Percentiles rank a stretch among this genome's conserved stretches.
Conservation (phyloP, 2,329 filamentous ascomycete species). For the Dactylella cylindrospora region DNA sequence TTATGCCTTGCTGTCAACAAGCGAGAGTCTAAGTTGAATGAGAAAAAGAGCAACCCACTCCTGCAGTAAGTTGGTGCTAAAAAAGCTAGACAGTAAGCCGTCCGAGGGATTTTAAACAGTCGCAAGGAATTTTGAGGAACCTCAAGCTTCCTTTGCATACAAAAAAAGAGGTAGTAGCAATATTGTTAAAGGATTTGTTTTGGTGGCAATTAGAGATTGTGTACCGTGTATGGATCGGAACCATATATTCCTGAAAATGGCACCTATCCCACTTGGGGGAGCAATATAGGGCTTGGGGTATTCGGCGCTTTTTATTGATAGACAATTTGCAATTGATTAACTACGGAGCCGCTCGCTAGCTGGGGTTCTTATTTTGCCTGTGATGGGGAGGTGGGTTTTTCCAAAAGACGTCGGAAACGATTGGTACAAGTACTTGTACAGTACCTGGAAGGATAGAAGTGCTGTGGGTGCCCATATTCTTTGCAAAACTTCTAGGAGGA, state of each 20-base stretch:
- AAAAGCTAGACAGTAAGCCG: slow-evolving; percentile 39
- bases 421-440: too few species aligned
- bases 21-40: slow-evolving; percentile 40
- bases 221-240: slow-evolving; percentile 42
- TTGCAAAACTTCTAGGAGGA: too few species aligned
- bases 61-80: slow-evolving; percentile 41
- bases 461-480: too few species aligned
- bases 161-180: slow-evolving; percentile 28
- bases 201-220: slow-evolving; percentile 33
- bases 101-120: slow-evolving; percentile 43
- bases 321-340: not conserved
- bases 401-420: not conserved
- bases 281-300: slow-evolving; percentile 23
- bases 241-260: slow-evolving; percentile 41
- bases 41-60: slow-evolving; percentile 25
- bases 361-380: not conserved
- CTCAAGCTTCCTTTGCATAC: too few species aligned
- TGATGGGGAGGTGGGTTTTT: not conserved
- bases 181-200: slow-evolving; percentile 16
- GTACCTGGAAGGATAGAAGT: not conserved
- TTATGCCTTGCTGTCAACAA: slow-evolving; percentile 45
- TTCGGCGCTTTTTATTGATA: not conserved
- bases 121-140: slow-evolving; percentile 38
- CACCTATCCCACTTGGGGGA: too few species aligned
- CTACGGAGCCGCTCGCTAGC: not conserved